Conservation (phyloP, 495 filamentous ascomycete genomes). For the Penicillium canariense region DNA sequence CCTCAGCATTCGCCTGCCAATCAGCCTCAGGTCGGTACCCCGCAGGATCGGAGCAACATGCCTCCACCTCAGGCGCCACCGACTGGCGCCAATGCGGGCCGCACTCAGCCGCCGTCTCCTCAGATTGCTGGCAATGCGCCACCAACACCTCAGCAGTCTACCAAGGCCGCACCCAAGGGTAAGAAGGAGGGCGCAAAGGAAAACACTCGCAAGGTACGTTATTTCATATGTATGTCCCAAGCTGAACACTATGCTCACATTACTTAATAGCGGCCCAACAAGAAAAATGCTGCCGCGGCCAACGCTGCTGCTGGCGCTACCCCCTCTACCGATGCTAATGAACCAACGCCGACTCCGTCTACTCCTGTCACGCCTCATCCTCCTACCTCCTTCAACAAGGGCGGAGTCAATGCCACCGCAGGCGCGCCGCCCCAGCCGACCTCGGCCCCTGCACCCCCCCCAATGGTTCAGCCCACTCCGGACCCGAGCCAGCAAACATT, state of each 20-base stretch:
- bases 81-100: constrained; percentile 56
- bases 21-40: constrained; percentile 65
- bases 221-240: too few relatives aligned
- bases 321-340: constrained; percentile 66
- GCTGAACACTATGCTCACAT: neutral
- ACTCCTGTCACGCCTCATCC: constrained; percentile 87
- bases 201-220: constrained; percentile 1
- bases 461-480: constrained; percentile 44
- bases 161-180: constrained; percentile 74
- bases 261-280: constrained; percentile 36
- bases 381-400: constrained; percentile 58
- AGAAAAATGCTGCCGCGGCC: constrained; percentile 65
- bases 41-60: constrained; percentile 74
- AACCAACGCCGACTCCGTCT: constrained; percentile 72
- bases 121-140: constrained; percentile 73
- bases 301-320: constrained; percentile 62
- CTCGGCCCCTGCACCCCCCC: constrained; percentile 39
- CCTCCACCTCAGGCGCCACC: constrained; percentile 84
- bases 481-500: constrained; percentile 44
- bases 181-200: constrained; percentile 64
- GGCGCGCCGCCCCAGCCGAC: constrained; percentile 40
- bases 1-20: constrained; percentile 50
- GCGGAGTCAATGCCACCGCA: constrained; percentile 51
- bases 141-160: constrained; percentile 77
- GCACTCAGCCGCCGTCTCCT: constrained; percentile 74